A percentile compares a stretch with the other conserved stretches of the same genome.
These are phyloP conservation scores for Hanseniaspora meyeri DNA, from an alignment of 805 yeast genomes.

Conservation along the genomic window DNA sequence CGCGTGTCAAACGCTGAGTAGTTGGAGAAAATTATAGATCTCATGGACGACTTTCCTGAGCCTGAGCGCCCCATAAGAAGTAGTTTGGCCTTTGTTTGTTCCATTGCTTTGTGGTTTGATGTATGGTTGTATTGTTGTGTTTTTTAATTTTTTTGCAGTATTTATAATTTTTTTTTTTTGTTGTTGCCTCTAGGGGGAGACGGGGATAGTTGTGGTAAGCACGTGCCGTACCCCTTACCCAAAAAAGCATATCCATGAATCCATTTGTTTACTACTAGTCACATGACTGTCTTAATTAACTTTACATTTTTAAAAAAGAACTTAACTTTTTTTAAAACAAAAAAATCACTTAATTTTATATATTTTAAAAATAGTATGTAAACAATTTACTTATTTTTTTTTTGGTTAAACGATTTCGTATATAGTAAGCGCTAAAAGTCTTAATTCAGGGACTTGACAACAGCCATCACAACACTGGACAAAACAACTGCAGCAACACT, in stretches of 20 bases:
- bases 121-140: not conserved
- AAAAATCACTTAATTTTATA: no score
- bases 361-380: not conserved
- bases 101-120: not conserved
- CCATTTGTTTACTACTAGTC: not conserved
- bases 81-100: conserved; percentile 32
- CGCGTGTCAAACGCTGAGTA: conserved; percentile 95
- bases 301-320: not conserved
- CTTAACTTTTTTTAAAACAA: no score
- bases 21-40: conserved; percentile 88
- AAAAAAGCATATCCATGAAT: not conserved
- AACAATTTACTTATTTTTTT: not conserved
- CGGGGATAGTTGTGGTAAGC: no score
- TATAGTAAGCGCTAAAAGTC: no score
- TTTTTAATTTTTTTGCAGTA: no score
- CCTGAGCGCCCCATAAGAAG: conserved; percentile 85
- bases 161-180: not conserved
- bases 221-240: no score
- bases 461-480: not conserved
- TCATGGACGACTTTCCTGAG: conserved; percentile 94
- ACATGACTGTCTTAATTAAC: not conserved
- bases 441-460: not conserved
- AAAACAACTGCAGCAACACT: conserved; percentile 19
- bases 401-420: not conserved
- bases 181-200: no score